Evolutionary conservation across 83 land plant genomes (phyloP).

Genomic region (Diphasiastrum complanatum): DNA sequence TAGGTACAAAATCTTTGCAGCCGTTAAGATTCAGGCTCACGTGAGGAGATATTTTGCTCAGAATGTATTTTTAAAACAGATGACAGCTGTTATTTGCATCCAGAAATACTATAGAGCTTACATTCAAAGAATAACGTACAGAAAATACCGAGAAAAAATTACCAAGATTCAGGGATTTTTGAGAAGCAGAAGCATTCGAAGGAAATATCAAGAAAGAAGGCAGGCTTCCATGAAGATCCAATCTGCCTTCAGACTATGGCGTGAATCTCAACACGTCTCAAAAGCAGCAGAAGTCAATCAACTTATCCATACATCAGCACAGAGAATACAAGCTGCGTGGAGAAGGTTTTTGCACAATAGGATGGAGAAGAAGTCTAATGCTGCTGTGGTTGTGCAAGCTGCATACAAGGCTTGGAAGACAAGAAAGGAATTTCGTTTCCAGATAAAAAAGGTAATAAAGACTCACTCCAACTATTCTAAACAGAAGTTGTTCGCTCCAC

Average conservation of each 20-base stretch:
- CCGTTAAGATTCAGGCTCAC: constrained; percentile 10
- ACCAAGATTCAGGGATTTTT: constrained; percentile 5
- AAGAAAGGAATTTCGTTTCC: too few relatives aligned
- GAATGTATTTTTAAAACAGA: neutral
- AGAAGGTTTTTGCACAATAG: too few relatives aligned
- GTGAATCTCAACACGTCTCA: too few relatives aligned
- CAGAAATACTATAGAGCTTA: constrained; percentile 24
- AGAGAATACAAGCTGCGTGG: too few relatives aligned
- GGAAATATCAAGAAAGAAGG: neutral
- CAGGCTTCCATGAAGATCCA: too few relatives aligned
- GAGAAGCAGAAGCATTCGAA: constrained; percentile 5
- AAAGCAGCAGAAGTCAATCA: too few relatives aligned
- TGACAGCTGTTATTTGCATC: constrained; percentile 21
- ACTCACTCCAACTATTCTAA: too few relatives aligned
- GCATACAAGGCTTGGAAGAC: neutral
- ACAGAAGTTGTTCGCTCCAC: too few relatives aligned
- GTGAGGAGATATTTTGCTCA: constrained; percentile 7
- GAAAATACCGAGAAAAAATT: neutral
- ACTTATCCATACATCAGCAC: too few relatives aligned
- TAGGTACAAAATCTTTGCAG: too few relatives aligned
- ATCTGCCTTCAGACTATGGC: too few relatives aligned
- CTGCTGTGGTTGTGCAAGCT: constrained; percentile 1
- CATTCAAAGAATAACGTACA: constrained; percentile 4
- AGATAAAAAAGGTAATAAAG: too few relatives aligned
- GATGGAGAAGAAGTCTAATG: neutral